Conservation (phyloP, 192 early-diverging fungal species). For the Diversispora epigaea region DNA sequence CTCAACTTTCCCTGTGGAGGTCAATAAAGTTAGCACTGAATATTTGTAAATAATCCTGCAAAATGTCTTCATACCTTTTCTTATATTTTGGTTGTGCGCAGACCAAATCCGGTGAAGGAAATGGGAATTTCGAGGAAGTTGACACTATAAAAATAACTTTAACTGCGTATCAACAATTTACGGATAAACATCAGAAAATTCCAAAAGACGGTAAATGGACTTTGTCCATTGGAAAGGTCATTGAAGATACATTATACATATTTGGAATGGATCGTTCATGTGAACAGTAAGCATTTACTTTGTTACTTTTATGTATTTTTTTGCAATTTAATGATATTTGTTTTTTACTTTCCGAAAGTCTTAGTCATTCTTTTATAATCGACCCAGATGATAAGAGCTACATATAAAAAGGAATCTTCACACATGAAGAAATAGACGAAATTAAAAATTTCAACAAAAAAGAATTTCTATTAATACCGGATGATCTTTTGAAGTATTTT, state of each 20-base stretch:
- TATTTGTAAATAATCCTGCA: constrained; percentile 22
- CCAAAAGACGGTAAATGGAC: constrained; percentile 28
- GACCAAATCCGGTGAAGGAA: constrained; percentile 5
- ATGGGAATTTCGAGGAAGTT: constrained; percentile 11
- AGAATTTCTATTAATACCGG: constrained; percentile 21
- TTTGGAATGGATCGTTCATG: constrained; percentile 29
- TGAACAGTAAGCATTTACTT: constrained; percentile 24
- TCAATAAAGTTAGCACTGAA: constrained; percentile 26
- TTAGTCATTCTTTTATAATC: constrained; percentile 35
- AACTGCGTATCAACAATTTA: constrained; percentile 18
- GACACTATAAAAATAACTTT: constrained; percentile 1
- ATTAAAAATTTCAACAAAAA: constrained; percentile 32
- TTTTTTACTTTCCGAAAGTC: too few species aligned
- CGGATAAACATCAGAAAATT: constrained; percentile 18
- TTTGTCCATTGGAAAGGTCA: constrained; percentile 32
- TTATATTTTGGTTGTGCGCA: constrained; percentile 16
- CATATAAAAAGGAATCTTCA: constrained; percentile 31
- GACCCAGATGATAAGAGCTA: constrained; percentile 32
- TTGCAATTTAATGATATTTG: too few species aligned
- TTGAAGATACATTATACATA: constrained; percentile 34
- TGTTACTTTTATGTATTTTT: not conserved
- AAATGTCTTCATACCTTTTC: constrained; percentile 11
- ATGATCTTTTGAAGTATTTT: constrained; percentile 30
- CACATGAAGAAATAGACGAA: constrained; percentile 30
- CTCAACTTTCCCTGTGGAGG: not conserved